Conservation (phyloP, 768 basidiomycete species). For the Cyclocybe cylindracea region DNA sequence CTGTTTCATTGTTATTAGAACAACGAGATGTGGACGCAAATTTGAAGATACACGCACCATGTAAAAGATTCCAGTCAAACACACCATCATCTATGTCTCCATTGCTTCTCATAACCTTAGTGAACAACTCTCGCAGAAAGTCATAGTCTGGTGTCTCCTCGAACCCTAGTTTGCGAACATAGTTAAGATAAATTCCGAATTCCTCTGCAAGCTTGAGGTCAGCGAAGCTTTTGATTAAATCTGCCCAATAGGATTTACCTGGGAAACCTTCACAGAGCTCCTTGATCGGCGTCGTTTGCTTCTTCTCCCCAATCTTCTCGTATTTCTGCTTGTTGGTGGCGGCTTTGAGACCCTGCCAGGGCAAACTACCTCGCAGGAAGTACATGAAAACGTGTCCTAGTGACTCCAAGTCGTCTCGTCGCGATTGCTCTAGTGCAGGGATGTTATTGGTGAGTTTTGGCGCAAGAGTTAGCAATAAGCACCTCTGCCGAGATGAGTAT, state of each 20-base stretch:
- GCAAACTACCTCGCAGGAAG: slow-evolving; percentile 93
- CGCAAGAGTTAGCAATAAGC: slow-evolving; percentile 20
- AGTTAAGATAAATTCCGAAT: slow-evolving; percentile 98
- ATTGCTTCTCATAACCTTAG: slow-evolving; percentile 90
- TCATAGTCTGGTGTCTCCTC: slow-evolving; percentile 99
- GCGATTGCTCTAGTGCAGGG: slow-evolving; percentile 68
- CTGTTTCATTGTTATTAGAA: slow-evolving; percentile 32
- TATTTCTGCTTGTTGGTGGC: slow-evolving; percentile 99
- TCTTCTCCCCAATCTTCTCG: slow-evolving; percentile 99
- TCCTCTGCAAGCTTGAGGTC: slow-evolving; percentile 64
- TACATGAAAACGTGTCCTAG: slow-evolving; percentile 99
- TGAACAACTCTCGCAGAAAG: slow-evolving; percentile 92
- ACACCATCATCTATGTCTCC: slow-evolving; percentile 90
- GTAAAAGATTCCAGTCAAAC: slow-evolving; percentile 95
- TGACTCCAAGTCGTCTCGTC: slow-evolving; percentile 98
- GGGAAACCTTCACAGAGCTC: slow-evolving; percentile 96
- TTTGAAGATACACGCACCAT: slow-evolving; percentile 46
- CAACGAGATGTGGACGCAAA: slow-evolving; percentile 1
- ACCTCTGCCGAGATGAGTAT: slow-evolving; percentile 98
- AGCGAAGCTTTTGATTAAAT: slow-evolving; percentile 6
- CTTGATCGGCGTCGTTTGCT: slow-evolving; percentile 96
- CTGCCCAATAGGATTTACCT: slow-evolving; percentile 48
- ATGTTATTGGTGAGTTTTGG: slow-evolving; percentile 7
- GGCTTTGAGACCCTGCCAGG: slow-evolving; percentile 99
- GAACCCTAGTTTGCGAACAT: slow-evolving; percentile 98